These are phyloP conservation scores for Cladosporium sp. DNA, from an alignment of 2,329 filamentous ascomycete genomes.

Conservation along the genomic window DNA sequence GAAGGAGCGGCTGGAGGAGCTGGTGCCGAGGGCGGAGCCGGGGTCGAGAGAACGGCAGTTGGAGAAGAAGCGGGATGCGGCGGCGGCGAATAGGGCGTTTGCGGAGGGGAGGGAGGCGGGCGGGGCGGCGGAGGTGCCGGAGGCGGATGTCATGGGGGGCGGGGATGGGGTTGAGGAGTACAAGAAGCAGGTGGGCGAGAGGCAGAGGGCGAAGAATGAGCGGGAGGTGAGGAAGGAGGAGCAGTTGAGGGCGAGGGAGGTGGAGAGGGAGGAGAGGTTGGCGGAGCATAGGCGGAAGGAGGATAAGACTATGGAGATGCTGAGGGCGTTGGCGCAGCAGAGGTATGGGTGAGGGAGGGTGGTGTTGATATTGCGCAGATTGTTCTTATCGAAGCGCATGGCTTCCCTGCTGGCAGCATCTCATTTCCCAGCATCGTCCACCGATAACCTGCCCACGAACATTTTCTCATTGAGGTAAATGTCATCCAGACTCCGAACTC, in stretches of 20 bases:
- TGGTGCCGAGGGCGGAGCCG: slow-evolving; percentile 74
- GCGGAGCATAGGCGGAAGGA: slow-evolving; percentile 68
- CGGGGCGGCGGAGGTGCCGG: slow-evolving; percentile 55
- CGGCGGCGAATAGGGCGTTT: slow-evolving; percentile 69
- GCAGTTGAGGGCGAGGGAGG: slow-evolving; percentile 63
- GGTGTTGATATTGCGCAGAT: too few relatives aligned
- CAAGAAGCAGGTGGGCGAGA: slow-evolving; percentile 58
- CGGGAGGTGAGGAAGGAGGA: slow-evolving; percentile 78
- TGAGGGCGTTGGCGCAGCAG: slow-evolving; percentile 71
- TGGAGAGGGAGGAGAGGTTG: slow-evolving; percentile 73
- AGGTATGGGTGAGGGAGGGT: slow-evolving; percentile 54
- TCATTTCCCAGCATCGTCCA: too few relatives aligned
- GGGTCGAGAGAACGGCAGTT: slow-evolving; percentile 76
- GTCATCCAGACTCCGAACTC: too few relatives aligned
- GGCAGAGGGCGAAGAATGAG: slow-evolving; percentile 73
- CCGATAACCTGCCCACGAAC: too few relatives aligned
- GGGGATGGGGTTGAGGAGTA: slow-evolving; percentile 59
- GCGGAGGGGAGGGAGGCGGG: slow-evolving; percentile 59
- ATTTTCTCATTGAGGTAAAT: too few relatives aligned
- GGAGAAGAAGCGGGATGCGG: slow-evolving; percentile 73
- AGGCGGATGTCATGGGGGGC: slow-evolving; percentile 71
- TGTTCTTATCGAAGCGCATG: too few relatives aligned
- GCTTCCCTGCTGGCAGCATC: too few relatives aligned
- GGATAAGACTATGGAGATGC: slow-evolving; percentile 73
- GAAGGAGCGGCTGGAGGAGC: slow-evolving; percentile 69